phyloP scores from a whole-genome alignment of 169 alveolate genomes.

The Amoebophrya sp. region DNA sequence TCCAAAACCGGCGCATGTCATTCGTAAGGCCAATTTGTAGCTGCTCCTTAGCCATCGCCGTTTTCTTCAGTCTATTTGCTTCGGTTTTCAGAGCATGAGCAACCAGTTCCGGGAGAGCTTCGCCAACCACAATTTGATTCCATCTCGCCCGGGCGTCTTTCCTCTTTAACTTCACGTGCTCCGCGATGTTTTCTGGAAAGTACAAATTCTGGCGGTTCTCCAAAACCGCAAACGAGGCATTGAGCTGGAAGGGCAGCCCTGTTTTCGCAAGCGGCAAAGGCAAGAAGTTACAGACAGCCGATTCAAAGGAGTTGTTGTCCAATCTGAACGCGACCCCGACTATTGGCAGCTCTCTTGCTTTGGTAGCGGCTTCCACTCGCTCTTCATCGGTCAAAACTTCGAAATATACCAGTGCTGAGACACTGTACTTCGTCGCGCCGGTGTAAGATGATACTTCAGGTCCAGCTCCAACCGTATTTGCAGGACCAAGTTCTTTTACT shows the following conservation, averaged over 20 bases:
- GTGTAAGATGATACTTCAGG: background rate
- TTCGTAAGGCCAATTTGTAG: background rate
- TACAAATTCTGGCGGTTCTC: slow-evolving; percentile 4
- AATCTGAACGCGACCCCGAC: background rate
- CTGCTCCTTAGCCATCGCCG: background rate
- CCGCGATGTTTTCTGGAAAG: background rate
- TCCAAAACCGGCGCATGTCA: background rate
- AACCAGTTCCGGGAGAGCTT: background rate
- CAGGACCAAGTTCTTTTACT: background rate
- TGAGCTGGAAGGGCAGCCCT: background rate
- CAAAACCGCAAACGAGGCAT: background rate
- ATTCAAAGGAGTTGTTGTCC: background rate
- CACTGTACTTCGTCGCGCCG: background rate
- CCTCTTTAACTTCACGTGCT: background rate
- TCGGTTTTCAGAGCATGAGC: background rate
- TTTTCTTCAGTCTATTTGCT: background rate
- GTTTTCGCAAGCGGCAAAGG: background rate
- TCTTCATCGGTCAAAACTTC: background rate
- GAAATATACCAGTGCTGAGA: background rate
- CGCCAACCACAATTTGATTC: background rate
- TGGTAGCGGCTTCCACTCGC: background rate
- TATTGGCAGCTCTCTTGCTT: background rate
- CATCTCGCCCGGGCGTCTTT: background rate
- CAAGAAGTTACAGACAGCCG: background rate
- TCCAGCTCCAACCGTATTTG: no score